Conservation (phyloP, 169 alveolate species). For the Cryptosporidium ryanae region DNA sequence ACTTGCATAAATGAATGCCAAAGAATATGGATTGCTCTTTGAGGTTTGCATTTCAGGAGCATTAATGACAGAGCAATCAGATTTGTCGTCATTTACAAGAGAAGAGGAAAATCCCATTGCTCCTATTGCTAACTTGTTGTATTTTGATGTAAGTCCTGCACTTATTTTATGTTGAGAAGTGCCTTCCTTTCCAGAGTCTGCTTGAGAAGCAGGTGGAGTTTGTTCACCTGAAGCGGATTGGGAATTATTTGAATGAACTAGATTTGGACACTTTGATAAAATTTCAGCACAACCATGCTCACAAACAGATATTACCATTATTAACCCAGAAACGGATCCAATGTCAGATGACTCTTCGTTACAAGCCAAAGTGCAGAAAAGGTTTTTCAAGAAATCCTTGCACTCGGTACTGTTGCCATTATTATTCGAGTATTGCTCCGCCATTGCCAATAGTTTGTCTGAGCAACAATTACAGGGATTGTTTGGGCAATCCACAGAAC, state of each 20-base stretch:
- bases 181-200: neutral
- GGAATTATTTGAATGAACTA: neutral
- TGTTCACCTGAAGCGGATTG: too few species aligned
- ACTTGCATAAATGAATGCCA: constrained; percentile 62
- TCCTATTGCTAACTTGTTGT: neutral
- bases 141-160: neutral
- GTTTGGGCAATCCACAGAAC: constrained; percentile 51
- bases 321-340: constrained; percentile 41
- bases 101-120: constrained; percentile 21
- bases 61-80: constrained; percentile 46
- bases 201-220: neutral
- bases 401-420: constrained; percentile 24
- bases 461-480: constrained; percentile 69
- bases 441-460: constrained; percentile 35
- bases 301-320: constrained; percentile 60
- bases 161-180: neutral
- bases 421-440: constrained; percentile 29
- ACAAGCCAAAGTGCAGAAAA: constrained; percentile 70
- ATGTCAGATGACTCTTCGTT: constrained; percentile 66
- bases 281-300: constrained; percentile 53
- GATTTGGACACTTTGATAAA: constrained; percentile 37
- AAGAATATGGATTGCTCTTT: constrained; percentile 33
- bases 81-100: constrained; percentile 7
- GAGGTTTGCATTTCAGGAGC: constrained; percentile 43
- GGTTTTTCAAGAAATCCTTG: constrained; percentile 23